A percentile compares a stretch with the other conserved stretches of the same genome.
Evolutionary conservation across 2,329 filamentous ascomycete species (phyloP).

Genomic region (Dactylellina drechsleri): DNA sequence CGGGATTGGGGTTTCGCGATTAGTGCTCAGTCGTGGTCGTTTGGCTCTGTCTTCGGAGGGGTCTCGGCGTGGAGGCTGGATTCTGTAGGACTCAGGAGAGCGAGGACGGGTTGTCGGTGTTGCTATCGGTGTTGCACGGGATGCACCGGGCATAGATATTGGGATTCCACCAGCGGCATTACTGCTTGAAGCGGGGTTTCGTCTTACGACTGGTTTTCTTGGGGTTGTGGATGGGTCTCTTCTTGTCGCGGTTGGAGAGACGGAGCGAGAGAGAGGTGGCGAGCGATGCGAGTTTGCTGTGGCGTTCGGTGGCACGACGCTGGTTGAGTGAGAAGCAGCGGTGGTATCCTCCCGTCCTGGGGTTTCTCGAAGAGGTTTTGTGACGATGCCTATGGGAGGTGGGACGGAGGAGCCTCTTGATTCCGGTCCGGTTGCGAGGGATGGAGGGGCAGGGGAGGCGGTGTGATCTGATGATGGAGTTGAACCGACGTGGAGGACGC

Average conservation of each 20-base stretch:
- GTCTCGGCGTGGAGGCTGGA: conserved; percentile 34
- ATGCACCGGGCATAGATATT: conserved; percentile 44
- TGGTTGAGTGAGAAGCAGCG: background rate
- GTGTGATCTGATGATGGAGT: conserved; percentile 52
- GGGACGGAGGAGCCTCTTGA: conserved; percentile 26
- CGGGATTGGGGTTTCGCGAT: conserved; percentile 32
- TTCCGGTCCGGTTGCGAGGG: conserved; percentile 24
- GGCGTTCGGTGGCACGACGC: conserved; percentile 4
- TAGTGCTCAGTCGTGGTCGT: conserved; percentile 13
- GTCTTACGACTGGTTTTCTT: conserved; percentile 25
- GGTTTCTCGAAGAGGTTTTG: conserved; percentile 37
- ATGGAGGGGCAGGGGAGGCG: conserved; percentile 43
- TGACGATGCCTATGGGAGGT: conserved; percentile 39
- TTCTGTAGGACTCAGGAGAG: conserved; percentile 36
- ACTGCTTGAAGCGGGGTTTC: background rate
- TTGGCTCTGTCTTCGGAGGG: conserved; percentile 31
- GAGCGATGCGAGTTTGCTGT: background rate
- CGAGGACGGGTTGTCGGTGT: conserved; percentile 22
- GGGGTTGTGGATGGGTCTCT: conserved; percentile 37
- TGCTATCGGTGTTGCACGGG: conserved; percentile 28
- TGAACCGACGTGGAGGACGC: conserved; percentile 21
- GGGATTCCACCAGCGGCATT: conserved; percentile 26
- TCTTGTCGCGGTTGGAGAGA: conserved; percentile 28
- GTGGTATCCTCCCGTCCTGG: conserved; percentile 12
- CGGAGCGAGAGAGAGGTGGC: conserved; percentile 17